Conservation (phyloP, 2,329 filamentous ascomycete species). For the Sporothrix globosa region DNA sequence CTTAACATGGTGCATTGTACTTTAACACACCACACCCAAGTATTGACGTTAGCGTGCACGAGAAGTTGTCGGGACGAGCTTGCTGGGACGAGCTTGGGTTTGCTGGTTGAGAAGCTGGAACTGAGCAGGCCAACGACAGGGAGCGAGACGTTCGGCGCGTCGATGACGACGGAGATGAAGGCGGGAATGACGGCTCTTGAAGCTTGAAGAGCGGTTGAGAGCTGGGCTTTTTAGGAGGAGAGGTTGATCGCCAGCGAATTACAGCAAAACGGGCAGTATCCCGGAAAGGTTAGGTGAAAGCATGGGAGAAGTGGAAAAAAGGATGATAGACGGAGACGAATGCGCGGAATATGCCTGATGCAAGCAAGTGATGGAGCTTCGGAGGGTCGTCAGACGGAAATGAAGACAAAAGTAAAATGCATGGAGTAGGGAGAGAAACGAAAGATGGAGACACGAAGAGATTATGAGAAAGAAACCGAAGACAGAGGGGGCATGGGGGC, state of each 20-base stretch:
- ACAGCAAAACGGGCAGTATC: not conserved
- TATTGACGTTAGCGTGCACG: not conserved
- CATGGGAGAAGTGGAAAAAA: conserved; percentile 3
- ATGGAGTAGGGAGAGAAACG: not conserved
- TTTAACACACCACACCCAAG: not conserved
- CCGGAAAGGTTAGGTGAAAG: conserved; percentile 8
- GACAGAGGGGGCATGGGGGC: not conserved
- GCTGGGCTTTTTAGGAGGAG: no score
- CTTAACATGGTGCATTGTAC: conserved; percentile 4
- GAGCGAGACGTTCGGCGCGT: no score
- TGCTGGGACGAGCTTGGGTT: no score
- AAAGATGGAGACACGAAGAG: not conserved
- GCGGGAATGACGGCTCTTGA: not conserved
- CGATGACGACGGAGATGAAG: not conserved
- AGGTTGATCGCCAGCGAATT: conserved; percentile 2
- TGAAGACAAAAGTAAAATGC: not conserved
- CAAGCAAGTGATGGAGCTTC: not conserved
- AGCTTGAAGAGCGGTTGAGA: no score
- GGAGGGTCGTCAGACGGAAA: not conserved
- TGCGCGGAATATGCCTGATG: not conserved
- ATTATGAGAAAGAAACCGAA: not conserved
- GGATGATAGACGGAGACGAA: not conserved
- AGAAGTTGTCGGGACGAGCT: no score
- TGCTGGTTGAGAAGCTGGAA: no score
- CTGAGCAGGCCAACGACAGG: no score